Conservation (phyloP, 2,329 filamentous ascomycete species). For the Ceratocystis eucalypticola region DNA sequence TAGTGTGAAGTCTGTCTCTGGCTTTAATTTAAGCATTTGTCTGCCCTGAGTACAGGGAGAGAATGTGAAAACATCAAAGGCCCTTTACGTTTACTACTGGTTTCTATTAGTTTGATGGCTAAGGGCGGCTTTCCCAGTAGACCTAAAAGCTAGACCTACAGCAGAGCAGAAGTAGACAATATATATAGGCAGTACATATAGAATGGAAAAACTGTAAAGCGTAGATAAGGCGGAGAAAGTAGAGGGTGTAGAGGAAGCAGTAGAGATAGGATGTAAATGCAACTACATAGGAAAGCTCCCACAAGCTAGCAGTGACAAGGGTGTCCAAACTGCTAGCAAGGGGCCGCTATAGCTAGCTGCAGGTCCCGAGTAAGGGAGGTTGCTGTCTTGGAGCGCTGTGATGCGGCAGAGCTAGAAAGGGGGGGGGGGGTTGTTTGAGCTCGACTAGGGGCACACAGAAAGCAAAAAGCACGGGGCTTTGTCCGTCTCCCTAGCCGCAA, state of each 20-base stretch:
- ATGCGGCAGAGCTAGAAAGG: not conserved
- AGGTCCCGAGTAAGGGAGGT: not conserved
- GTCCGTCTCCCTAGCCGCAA: not conserved
- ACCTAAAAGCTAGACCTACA: not conserved
- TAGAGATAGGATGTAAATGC: not conserved
- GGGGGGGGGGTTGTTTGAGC: not conserved
- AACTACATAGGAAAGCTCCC: not conserved
- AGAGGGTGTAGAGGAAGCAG: too few species aligned
- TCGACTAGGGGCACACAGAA: not conserved
- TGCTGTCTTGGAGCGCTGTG: not conserved
- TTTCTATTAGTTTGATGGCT: not conserved
- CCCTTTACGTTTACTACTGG: not conserved
- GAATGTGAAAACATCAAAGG: not conserved
- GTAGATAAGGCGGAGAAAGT: not conserved
- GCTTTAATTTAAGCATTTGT: too few species aligned
- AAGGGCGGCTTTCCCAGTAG: not conserved
- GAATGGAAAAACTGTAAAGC: too few species aligned
- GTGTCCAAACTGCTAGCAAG: not conserved
- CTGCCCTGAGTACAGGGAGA: constrained; percentile 7
- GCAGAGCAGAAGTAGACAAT: not conserved
- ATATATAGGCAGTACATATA: not conserved
- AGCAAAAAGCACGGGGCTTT: not conserved
- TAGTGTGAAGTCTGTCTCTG: too few species aligned
- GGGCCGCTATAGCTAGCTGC: not conserved
- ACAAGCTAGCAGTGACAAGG: not conserved